phyloP scores from a whole-genome alignment of 768 basidiomycete species.

The Kwoniella sp. region DNA sequence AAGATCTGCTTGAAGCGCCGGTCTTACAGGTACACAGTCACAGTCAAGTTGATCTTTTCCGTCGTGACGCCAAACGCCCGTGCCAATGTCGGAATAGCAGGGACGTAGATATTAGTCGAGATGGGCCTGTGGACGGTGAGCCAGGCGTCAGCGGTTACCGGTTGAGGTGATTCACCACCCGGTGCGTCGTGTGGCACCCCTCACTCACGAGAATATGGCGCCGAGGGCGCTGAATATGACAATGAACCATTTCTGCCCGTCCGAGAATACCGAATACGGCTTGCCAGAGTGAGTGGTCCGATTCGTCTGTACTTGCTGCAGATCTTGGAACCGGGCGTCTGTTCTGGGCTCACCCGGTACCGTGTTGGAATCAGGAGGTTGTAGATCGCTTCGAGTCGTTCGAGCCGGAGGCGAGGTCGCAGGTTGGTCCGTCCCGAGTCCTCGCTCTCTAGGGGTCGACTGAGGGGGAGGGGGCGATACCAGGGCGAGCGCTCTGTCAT shows the following conservation, averaged over 20 bases:
- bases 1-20: background rate
- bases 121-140: background rate
- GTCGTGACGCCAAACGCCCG: constrained; percentile 61
- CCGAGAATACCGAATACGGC: constrained; percentile 29
- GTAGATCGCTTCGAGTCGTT: too few relatives aligned
- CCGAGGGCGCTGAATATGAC: constrained; percentile 33
- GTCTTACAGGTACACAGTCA: constrained; percentile 63
- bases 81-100: constrained; percentile 70
- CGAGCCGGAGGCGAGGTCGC: too few relatives aligned
- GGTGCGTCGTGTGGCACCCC: too few relatives aligned
- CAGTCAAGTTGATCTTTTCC: constrained; percentile 74
- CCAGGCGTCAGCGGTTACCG: background rate
- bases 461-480: too few relatives aligned
- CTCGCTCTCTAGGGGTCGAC: too few relatives aligned
- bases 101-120: constrained; percentile 71
- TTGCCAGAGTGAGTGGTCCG: constrained; percentile 5
- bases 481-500: too few relatives aligned
- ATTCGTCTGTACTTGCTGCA: constrained; percentile 9
- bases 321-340: constrained; percentile 6
- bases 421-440: too few relatives aligned
- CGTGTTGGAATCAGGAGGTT: too few relatives aligned
- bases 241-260: constrained; percentile 29
- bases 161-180: too few relatives aligned
- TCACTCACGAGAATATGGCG: constrained; percentile 51
- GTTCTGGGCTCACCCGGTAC: too few relatives aligned